Evolutionary conservation across 2,329 filamentous ascomycete genomes (phyloP), one percentile per base, ranked within the genome.

Genomic region (Cryphonectria naterciae): DNA sequence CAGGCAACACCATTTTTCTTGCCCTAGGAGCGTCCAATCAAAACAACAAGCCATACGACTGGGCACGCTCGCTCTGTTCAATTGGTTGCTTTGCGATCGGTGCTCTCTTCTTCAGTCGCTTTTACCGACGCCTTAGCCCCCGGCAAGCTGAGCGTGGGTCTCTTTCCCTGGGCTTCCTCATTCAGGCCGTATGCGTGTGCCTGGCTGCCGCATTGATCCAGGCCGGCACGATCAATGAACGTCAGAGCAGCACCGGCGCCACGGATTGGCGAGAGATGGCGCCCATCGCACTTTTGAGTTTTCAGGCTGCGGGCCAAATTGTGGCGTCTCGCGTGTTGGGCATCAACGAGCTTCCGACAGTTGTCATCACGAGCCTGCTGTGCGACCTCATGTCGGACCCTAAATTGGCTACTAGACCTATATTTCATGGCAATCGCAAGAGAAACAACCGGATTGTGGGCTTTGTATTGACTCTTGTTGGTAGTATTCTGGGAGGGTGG

Each of bases 251-350:
- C 32, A 35, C 39, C 5, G 56, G 28, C 46, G 61, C n/a, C 62
- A 70, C 63, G 22, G 71, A 71, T 35, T 73, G 71, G 71, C 56
- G 65, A 28, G 71, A 71, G 32, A 79, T 87, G 68, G 73, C 74
- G 52, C 70, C 69, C 49, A 63, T 74, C 35, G 67, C 67, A 0
- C 81, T 86, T 41, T 79, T 90, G 1, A 86, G 86, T 3, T 86
- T 88, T 74, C 85, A 88, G 75, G 82, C 81, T 64, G 85, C 85
- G 4, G 85, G 86, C 58, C 85, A 88, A 77, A 87, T 88, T 71
- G 85, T 85, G 28, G 80, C 80, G 49, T 85, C 82, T 49, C 80
- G 86, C 25, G 77, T 82, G 17, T 79, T 88, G 28, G 85, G 85
- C 11, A 85, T 84, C 74, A 85, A 84, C 69, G 86, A 88, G 76